Percentiles rank a stretch among this genome's conserved stretches.
Evolutionary conservation across 75 land plant species (phyloP).

Genomic region (Selaginella tamariscina): DNA sequence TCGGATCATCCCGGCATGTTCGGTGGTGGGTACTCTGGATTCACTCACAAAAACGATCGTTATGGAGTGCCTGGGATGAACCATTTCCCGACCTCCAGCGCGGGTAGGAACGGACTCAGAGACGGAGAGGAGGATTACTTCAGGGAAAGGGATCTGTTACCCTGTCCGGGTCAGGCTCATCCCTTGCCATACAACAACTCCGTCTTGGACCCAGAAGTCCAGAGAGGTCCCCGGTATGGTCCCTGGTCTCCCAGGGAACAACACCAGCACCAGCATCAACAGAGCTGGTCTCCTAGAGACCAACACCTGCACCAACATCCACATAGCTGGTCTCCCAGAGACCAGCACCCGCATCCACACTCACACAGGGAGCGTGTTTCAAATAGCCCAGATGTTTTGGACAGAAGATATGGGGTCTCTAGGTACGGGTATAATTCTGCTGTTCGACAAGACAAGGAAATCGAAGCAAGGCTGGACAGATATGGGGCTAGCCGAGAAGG

Average conservation of each 20-base stretch:
- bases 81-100: constrained; percentile 12
- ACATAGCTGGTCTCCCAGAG: too few relatives aligned
- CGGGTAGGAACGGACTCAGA: constrained; percentile 17
- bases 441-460: constrained; percentile 12
- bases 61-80: constrained; percentile 11
- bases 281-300: too few relatives aligned
- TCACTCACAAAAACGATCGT: constrained; percentile 16
- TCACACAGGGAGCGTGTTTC: not conserved
- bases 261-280: too few relatives aligned
- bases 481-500: constrained; percentile 21
- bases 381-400: constrained; percentile 24
- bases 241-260: too few relatives aligned
- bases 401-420: constrained; percentile 15
- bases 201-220: not conserved
- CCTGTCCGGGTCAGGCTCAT: not conserved
- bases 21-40: constrained; percentile 11
- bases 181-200: not conserved
- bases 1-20: constrained; percentile 13
- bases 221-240: not conserved
- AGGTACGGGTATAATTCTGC: constrained; percentile 12
- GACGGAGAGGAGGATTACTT: constrained; percentile 19
- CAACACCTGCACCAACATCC: too few relatives aligned
- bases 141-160: not conserved
- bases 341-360: not conserved
- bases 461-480: constrained; percentile 28